phyloP scores from a whole-genome alignment of 352 stramenopile species.

The Blastocystis hominis region DNA sequence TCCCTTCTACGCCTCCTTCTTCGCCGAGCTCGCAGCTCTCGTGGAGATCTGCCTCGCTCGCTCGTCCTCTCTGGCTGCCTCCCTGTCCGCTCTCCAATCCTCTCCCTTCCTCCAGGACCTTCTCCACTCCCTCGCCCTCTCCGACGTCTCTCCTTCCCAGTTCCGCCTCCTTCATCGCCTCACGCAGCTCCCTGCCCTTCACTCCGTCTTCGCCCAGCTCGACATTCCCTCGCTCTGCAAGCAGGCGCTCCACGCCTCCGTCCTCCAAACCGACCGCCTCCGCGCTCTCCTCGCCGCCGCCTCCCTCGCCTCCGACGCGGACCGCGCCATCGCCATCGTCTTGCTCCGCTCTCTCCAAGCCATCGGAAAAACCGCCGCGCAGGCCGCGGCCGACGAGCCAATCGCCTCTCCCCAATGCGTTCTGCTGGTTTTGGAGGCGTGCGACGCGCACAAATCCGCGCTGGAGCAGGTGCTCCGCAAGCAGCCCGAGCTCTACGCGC shows the following conservation, averaged over 20 bases:
- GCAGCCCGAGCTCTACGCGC: background rate
- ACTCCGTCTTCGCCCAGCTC: background rate
- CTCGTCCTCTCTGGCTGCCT: background rate
- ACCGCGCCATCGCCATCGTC: background rate
- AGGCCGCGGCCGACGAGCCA: background rate
- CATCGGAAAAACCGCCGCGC: background rate
- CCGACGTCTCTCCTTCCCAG: background rate
- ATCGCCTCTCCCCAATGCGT: background rate
- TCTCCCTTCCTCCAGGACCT: background rate
- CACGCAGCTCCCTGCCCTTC: background rate
- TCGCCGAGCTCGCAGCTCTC: background rate
- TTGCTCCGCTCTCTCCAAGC: slow-evolving; percentile 16
- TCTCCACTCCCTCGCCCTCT: background rate
- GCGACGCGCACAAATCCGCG: background rate
- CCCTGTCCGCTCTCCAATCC: background rate
- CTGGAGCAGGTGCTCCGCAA: background rate
- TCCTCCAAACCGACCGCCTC: background rate
- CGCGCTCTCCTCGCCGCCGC: background rate
- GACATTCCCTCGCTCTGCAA: background rate
- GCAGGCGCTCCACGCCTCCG: background rate
- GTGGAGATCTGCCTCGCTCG: background rate
- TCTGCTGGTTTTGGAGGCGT: background rate
- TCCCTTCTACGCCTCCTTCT: background rate
- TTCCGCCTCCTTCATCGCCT: background rate
- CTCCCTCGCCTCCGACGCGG: background rate